phyloP scores from a whole-genome alignment of 768 basidiomycete genomes.

The Suillus lakei region DNA sequence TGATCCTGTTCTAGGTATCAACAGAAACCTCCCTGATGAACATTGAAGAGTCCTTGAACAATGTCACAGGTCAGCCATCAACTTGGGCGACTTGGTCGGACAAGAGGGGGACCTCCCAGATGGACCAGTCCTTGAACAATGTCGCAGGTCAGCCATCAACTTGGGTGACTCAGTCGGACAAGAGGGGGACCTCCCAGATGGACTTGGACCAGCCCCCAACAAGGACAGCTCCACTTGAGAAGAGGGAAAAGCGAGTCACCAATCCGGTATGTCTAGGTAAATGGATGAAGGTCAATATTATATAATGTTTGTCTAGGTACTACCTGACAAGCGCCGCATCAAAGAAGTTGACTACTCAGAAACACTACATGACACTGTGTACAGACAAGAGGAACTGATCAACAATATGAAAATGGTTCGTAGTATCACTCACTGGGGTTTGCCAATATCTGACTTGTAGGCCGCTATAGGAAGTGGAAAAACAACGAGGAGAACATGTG shows the following conservation, averaged over 20 bases:
- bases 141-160: no score
- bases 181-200: neutral
- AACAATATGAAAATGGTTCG: neutral
- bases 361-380: neutral
- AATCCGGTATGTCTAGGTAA: neutral
- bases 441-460: neutral
- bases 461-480: neutral
- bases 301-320: neutral
- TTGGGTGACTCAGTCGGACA: no score
- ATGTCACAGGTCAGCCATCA: no score
- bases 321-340: neutral
- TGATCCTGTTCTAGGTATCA: neutral
- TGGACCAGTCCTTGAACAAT: no score
- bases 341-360: conserved; percentile 11
- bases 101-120: no score
- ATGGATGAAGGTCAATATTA: neutral
- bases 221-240: neutral
- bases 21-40: no score
- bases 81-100: no score
- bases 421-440: neutral
- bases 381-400: neutral
- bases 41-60: no score
- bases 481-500: neutral
- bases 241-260: neutral
- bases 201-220: neutral